Evolutionary conservation across 176 grass and related monocot genomes (phyloP).

Genomic region (Ananas comosus): DNA sequence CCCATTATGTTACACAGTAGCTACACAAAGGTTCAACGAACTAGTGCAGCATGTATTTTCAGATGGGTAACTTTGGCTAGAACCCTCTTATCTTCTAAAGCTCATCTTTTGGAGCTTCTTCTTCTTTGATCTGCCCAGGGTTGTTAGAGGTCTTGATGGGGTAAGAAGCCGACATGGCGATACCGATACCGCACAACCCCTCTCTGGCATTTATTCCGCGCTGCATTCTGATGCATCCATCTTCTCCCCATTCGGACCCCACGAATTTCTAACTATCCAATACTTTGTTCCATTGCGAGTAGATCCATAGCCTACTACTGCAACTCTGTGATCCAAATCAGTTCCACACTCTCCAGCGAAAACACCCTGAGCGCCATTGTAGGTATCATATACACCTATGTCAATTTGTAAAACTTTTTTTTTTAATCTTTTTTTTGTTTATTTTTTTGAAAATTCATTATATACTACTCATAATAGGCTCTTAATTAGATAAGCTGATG

Average conservation of each 20-base stretch:
- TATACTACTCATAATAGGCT: too few relatives aligned
- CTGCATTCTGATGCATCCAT: constrained; percentile 50
- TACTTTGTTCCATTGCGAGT: constrained; percentile 41
- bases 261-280: constrained; percentile 65
- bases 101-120: background rate
- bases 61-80: background rate
- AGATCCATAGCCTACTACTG: constrained; percentile 33
- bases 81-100: constrained; percentile 8
- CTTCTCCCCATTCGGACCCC: constrained; percentile 43
- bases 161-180: constrained; percentile 45
- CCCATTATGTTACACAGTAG: background rate
- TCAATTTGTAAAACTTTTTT: too few relatives aligned
- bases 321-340: constrained; percentile 44
- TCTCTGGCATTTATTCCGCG: constrained; percentile 22
- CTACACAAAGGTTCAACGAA: background rate
- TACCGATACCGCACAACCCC: constrained; percentile 47
- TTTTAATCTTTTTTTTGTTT: too few relatives aligned
- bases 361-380: constrained; percentile 19
- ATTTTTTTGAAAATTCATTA: too few relatives aligned
- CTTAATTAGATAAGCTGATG: background rate
- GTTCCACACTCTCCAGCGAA: constrained; percentile 34
- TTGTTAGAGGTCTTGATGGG: constrained; percentile 35
- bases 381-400: too few relatives aligned
- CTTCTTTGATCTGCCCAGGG: background rate
- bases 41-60: background rate